phyloP scores from a whole-genome alignment of 352 stramenopile species.

The Globisporangium splendens region DNA sequence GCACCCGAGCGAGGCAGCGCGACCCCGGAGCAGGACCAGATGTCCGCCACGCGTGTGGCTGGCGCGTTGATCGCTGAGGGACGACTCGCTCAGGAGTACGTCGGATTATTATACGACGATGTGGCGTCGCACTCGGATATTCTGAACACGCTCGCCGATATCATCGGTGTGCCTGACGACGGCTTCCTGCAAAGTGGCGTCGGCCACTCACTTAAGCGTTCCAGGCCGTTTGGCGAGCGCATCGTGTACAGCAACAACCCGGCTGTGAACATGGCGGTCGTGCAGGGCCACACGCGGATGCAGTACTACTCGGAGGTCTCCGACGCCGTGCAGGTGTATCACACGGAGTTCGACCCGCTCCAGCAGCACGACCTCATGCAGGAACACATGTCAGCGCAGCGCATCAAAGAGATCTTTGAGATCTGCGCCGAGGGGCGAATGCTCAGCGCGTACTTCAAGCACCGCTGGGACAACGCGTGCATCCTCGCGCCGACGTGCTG shows the following conservation, averaged over 20 bases:
- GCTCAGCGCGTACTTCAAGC: conserved; percentile 16
- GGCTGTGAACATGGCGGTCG: conserved; percentile 39
- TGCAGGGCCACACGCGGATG: conserved; percentile 50
- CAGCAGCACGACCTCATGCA: conserved; percentile 41
- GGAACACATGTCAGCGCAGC: not conserved
- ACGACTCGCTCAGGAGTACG: conserved; percentile 25
- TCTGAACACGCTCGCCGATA: conserved; percentile 66
- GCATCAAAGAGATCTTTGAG: conserved; percentile 10
- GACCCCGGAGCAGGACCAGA: conserved; percentile 48
- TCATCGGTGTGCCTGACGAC: conserved; percentile 43
- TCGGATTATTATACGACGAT: conserved; percentile 40
- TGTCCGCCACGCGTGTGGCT: conserved; percentile 38
- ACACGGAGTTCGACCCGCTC: conserved; percentile 39
- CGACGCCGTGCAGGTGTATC: conserved; percentile 44
- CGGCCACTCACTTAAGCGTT: conserved; percentile 56
- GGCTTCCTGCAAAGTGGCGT: conserved; percentile 57
- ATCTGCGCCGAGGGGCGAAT: conserved; percentile 15
- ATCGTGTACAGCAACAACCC: conserved; percentile 58
- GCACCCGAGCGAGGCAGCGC: conserved; percentile 39
- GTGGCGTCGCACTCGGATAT: conserved; percentile 46
- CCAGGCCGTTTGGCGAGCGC: conserved; percentile 21
- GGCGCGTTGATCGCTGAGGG: conserved; percentile 58
- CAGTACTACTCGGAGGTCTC: conserved; percentile 51
- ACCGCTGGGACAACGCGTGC: conserved; percentile 16
- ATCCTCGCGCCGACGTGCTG: conserved; percentile 13